A percentile compares a stretch with the other conserved stretches of the same genome.
These are phyloP conservation scores for Helenozyma baotianmanensis DNA, from an alignment of 805 yeast species.

Conservation along the genomic window DNA sequence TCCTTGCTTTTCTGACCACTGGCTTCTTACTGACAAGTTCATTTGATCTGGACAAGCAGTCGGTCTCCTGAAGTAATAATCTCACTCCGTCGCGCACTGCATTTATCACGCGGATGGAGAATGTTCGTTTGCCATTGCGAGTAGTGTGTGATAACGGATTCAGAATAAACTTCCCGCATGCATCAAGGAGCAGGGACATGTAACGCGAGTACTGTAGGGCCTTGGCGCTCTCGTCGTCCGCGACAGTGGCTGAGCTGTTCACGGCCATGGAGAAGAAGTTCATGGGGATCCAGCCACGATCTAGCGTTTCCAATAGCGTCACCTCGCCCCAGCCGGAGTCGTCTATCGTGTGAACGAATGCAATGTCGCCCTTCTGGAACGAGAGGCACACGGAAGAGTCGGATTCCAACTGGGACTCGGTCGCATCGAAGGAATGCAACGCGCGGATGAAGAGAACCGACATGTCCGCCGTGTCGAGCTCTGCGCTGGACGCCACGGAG, in stretches of 20 bases:
- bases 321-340: slow-evolving; percentile 89
- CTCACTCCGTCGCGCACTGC: slow-evolving; percentile 72
- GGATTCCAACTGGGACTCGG: slow-evolving; percentile 55
- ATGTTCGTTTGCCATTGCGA: slow-evolving; percentile 41
- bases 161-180: slow-evolving; percentile 62
- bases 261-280: slow-evolving; percentile 61
- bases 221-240: slow-evolving; percentile 19
- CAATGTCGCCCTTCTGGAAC: slow-evolving; percentile 63
- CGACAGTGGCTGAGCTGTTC: slow-evolving; percentile 19
- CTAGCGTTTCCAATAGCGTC: slow-evolving; percentile 56
- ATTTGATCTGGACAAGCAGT: slow-evolving; percentile 71
- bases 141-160: slow-evolving; percentile 54
- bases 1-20: slow-evolving; percentile 58
- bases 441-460: slow-evolving; percentile 55
- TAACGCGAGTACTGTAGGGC: slow-evolving; percentile 30
- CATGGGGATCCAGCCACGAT: slow-evolving; percentile 84
- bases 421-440: slow-evolving; percentile 53
- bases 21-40: slow-evolving; percentile 63
- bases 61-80: slow-evolving; percentile 56
- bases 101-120: slow-evolving; percentile 55
- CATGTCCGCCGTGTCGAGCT: slow-evolving; percentile 39
- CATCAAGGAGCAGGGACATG: slow-evolving; percentile 49
- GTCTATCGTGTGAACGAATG: slow-evolving; percentile 74
- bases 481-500: slow-evolving; percentile 5
- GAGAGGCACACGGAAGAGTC: slow-evolving; percentile 73